phyloP scores from a whole-genome alignment of 768 basidiomycete genomes.

The Leccinum sublutescens region DNA sequence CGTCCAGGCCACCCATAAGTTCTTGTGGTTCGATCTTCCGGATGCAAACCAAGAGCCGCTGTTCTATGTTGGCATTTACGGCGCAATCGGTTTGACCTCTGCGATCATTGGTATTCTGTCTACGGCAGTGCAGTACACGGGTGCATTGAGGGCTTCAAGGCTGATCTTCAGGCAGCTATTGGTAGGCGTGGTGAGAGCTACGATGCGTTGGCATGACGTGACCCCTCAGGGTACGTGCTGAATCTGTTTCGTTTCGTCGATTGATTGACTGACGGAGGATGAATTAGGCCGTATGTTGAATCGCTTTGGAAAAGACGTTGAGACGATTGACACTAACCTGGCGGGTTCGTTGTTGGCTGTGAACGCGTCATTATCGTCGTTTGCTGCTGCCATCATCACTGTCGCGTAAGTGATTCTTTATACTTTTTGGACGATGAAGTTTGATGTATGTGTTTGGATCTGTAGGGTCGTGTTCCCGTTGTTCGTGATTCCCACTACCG shows the following conservation, averaged over 20 bases:
- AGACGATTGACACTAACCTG: slow-evolving; percentile 78
- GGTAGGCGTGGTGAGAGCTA: slow-evolving; percentile 70
- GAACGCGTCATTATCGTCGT: slow-evolving; percentile 72
- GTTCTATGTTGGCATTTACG: slow-evolving; percentile 71
- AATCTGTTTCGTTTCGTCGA: not conserved
- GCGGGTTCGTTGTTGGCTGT: slow-evolving; percentile 70
- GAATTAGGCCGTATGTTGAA: slow-evolving; percentile 75
- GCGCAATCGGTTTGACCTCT: slow-evolving; percentile 52
- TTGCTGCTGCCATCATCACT: slow-evolving; percentile 73
- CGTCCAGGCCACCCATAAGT: slow-evolving; percentile 6
- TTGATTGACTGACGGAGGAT: not conserved
- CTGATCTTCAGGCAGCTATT: slow-evolving; percentile 51
- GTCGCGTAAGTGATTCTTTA: slow-evolving; percentile 50
- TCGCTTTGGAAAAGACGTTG: slow-evolving; percentile 84
- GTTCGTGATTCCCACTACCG: slow-evolving; percentile 74
- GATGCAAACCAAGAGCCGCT: slow-evolving; percentile 58
- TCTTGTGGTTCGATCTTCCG: slow-evolving; percentile 35
- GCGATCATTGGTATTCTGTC: slow-evolving; percentile 48
- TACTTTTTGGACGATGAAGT: slow-evolving; percentile 6
- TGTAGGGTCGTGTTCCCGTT: slow-evolving; percentile 69
- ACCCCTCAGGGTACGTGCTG: slow-evolving; percentile 64
- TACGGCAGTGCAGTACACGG: slow-evolving; percentile 57
- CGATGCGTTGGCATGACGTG: slow-evolving; percentile 82
- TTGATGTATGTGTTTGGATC: not conserved
- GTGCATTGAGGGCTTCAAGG: slow-evolving; percentile 38